phyloP scores from a whole-genome alignment of 345 rosid species.

The Rhodamnia rubescens region DNA sequence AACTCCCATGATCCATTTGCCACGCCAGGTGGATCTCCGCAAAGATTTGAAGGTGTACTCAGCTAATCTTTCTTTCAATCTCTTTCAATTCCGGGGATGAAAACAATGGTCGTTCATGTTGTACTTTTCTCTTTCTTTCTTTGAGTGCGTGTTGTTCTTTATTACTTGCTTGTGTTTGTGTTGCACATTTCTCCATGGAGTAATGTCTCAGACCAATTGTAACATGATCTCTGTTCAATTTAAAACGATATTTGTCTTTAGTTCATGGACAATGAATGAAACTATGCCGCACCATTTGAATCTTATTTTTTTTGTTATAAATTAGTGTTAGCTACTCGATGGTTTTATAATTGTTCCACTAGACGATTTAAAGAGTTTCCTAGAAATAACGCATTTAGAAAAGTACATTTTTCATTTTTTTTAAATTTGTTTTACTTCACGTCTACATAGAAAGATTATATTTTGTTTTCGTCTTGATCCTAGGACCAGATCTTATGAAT shows the following conservation, averaged over 20 bases:
- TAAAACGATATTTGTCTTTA: not conserved
- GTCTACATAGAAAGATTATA: too few species aligned
- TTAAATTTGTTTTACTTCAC: too few species aligned
- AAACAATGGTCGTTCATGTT: not conserved
- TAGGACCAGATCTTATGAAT: too few species aligned
- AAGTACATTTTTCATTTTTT: too few species aligned
- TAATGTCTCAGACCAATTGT: not conserved
- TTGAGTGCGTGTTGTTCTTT: not conserved
- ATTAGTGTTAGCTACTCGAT: accelerated
- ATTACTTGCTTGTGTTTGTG: not conserved
- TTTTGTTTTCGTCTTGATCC: too few species aligned
- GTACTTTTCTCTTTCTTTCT: not conserved
- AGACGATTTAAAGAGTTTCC: too few species aligned
- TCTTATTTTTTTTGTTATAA: not conserved
- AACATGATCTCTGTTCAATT: not conserved
- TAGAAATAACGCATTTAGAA: too few species aligned
- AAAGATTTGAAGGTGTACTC: not conserved
- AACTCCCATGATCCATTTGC: not conserved
- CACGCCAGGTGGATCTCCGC: not conserved
- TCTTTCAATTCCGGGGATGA: not conserved
- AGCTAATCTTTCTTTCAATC: not conserved
- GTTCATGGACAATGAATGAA: not conserved
- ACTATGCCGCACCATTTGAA: not conserved
- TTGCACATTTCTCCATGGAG: not conserved
- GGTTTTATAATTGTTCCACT: not conserved